A percentile compares a stretch with the other conserved stretches of the same genome.
Conservation (phyloP, 176 grass and related monocot species). For the Carex pumila region DNA sequence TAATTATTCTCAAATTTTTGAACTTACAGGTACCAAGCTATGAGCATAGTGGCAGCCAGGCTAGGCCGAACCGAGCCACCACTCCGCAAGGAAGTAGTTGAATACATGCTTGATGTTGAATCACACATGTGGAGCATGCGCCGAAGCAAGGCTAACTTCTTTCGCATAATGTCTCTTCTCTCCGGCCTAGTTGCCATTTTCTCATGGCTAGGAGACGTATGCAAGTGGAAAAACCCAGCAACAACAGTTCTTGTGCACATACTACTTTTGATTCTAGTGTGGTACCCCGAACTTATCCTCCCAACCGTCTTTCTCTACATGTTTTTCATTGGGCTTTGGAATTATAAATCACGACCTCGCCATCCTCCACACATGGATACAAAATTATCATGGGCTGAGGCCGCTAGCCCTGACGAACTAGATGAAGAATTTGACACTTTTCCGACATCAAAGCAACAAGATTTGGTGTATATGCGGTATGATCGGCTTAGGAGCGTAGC, state of each 20-base stretch:
- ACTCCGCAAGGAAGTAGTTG: slow-evolving; percentile 75
- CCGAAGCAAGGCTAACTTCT: slow-evolving; percentile 96
- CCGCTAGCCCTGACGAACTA: slow-evolving; percentile 61
- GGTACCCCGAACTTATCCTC: slow-evolving; percentile 88
- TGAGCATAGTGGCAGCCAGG: slow-evolving; percentile 58
- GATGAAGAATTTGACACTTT: slow-evolving; percentile 98
- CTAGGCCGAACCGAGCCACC: slow-evolving; percentile 67
- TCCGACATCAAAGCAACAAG: slow-evolving; percentile 52
- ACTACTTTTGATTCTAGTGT: slow-evolving; percentile 73
- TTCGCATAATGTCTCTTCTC: slow-evolving; percentile 64
- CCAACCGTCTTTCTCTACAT: slow-evolving; percentile 94
- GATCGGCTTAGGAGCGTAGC: slow-evolving; percentile 73
- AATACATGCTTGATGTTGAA: slow-evolving; percentile 92
- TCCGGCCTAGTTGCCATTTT: slow-evolving; percentile 29
- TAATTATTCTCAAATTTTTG: background rate
- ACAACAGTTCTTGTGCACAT: slow-evolving; percentile 76
- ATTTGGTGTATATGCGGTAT: slow-evolving; percentile 75
- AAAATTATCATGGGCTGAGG: slow-evolving; percentile 66
- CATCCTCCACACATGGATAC: slow-evolving; percentile 93
- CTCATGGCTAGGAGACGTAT: slow-evolving; percentile 60
- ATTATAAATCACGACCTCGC: slow-evolving; percentile 47
- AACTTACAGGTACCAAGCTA: slow-evolving; percentile 50
- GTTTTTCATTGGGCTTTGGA: slow-evolving; percentile 82
- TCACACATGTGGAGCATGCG: slow-evolving; percentile 99
- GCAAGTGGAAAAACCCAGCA: slow-evolving; percentile 71